Percentiles rank a stretch among this genome's conserved stretches.
These are phyloP conservation scores for Microdochium bolleyi DNA, from an alignment of 2,329 filamentous ascomycete species.

Conservation along the genomic window DNA sequence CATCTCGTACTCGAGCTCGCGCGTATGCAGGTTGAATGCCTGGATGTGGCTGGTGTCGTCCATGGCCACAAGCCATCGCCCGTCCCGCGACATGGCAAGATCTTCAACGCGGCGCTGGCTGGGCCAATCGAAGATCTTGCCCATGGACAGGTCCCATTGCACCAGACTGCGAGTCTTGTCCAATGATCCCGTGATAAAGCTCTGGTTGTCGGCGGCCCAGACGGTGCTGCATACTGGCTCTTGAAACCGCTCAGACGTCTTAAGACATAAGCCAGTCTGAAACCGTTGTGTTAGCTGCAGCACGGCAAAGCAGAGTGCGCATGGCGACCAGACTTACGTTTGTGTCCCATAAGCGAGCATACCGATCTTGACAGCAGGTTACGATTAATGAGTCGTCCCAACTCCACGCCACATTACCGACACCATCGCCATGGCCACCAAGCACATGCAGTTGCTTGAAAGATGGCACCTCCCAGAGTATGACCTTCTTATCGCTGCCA, in stretches of 20 bases:
- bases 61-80: constrained; percentile 70
- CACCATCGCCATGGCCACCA: constrained; percentile 58
- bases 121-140: constrained; percentile 57
- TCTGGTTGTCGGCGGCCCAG: constrained; percentile 74
- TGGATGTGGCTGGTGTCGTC: constrained; percentile 64
- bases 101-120: constrained; percentile 73
- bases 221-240: constrained; percentile 83
- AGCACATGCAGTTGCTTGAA: constrained; percentile 60
- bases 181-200: constrained; percentile 73
- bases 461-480: constrained; percentile 72
- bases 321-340: constrained; percentile 38
- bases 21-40: constrained; percentile 73
- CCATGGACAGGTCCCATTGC: constrained; percentile 61
- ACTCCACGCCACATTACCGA: constrained; percentile 83
- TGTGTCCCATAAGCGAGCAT: constrained; percentile 68
- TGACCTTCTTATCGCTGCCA: constrained; percentile 64
- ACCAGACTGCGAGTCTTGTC: constrained; percentile 59
- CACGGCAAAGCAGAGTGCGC: background rate
- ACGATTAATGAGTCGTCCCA: constrained; percentile 83
- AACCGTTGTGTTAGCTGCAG: background rate
- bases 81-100: constrained; percentile 74
- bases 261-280: constrained; percentile 56
- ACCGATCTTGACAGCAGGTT: constrained; percentile 69
- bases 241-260: constrained; percentile 61
- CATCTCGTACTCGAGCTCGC: constrained; percentile 68